Evolutionary conservation across 2,329 filamentous ascomycete genomes (phyloP), one percentile per base, ranked within the genome.

Genomic region (Reticulascus tulasneorum): DNA sequence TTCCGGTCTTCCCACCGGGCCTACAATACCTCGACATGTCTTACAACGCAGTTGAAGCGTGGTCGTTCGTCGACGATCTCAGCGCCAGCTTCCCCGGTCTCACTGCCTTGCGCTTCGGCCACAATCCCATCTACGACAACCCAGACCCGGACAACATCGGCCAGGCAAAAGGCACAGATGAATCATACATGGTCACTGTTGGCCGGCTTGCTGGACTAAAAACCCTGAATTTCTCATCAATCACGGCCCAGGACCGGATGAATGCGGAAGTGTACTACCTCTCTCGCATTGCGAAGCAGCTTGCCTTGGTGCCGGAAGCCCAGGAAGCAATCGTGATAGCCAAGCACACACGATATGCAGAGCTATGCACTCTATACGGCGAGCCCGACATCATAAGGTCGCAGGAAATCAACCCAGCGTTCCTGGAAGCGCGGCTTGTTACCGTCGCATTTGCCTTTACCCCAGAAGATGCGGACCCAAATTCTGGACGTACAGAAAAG

Each of bases 241-340:
- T 97, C 48, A 81, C 80, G 0, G 49, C 69, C 2, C 77, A 82
- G 26, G 90, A 97, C 56, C 79, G 91, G 13, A 72, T 79, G 35
- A 93, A 97, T 52, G 89, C 89, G 5, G 93, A 97, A 50, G 82
- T 91, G 52, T 98, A 94, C 58, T 98, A 98, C 58, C 77, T 97
- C 9, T 86, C 83, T 1, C 77, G 85, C 35, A 93, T 96, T 39
- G 85, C 77, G 9, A 81, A 80, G 44, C 86, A 93, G 54, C 67
- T 96, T 24, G 73, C 79, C 2, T 64, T 71, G 4, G 73, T 78
- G 0, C 65, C 77, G 0, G 70, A 77, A 37, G 59, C 58, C 4
- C 60, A 67, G 3, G 73, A 82, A 46, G 61, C 59, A 1, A 62
- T 64, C 2, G 72, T 94, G 0, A 56, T 85, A 4, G 60, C 56